Evolutionary conservation across 495 filamentous ascomycete genomes (phyloP), one percentile per base, ranked within the genome.

Genomic region (Staphylotrichum longicolle): DNA sequence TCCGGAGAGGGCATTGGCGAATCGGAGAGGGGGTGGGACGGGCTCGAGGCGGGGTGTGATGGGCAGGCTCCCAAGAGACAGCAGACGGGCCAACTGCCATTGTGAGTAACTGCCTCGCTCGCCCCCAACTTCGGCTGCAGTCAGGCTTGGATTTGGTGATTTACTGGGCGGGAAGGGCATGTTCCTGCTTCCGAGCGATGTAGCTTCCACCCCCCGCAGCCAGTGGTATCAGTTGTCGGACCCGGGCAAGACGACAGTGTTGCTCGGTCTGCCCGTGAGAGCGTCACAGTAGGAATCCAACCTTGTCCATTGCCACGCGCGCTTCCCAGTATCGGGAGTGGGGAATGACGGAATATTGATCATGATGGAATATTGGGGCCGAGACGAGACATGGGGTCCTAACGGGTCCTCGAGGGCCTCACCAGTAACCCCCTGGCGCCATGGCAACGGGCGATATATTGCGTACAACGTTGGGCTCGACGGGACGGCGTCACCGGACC

Each of bases 401-500:
- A n/a, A 9, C 30, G 32, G 27, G 44, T 20, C 32, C 42, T 34
- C 11, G 3, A 12, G 11, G 52, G 15, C 15, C 37, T 33, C 47
- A 9, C 15, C 50, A 7, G 11, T 39, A 8, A 3, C 32, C 44
- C 32, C 14, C 30, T 9, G 11, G n/a, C 50, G 35, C 50, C 50
- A 53, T 12, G 50, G 50, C 50, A 53, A 53, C 50, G 50, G 50
- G 12, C 39, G 20, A 30, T 33, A 47, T 39, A 47, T 56, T 56
- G 40, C 54, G 41, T 54, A 45, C 54, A 15, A 39, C 7, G n/a
- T 27, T 8, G 42, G 27, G 27, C 7, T 33, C 32, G 35, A 32
- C 6, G n/a, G 14, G 7, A 30, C 54, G 48, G 61, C 54, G 39
- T 58, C 61, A 51, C 55, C 61, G 61, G 20, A n/a, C 60, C 40